Evolutionary conservation across 2,329 filamentous ascomycete species (phyloP), one percentile per base, ranked within the genome.

Genomic region (Biscogniauxia sp.): DNA sequence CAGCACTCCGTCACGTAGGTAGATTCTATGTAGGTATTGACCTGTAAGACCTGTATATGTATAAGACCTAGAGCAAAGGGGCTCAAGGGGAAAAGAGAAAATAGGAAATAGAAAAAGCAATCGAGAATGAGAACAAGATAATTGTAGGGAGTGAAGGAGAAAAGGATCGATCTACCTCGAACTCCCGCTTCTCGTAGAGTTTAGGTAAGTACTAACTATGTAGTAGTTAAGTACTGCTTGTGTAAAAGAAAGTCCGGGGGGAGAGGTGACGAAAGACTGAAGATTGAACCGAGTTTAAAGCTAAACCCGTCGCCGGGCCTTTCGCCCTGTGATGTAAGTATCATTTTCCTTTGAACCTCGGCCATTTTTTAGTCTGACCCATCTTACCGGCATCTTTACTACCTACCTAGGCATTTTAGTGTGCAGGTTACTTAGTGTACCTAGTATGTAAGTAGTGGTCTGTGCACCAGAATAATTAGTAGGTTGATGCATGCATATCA

Each of bases 291-390:
- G 64, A 64, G 64, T 64, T 67, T 61, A 66, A 62, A 65, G 37
- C 60, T 53, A 56, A 45, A 57, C 62, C 63, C 25, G 57, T 61
- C 60, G 61, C 58, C 53, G 28, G 28, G 28, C 28, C 28, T 7
- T 32, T 32, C 28, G 7, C 28, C 51, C 28, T n/a, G 56, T 58
- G 56, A 54, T 53, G 37, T 45, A 45, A 45, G 37, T 45, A n/a
- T 45, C 17, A 20, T 58, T 32, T 19, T 51, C 53, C 25, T 55
- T 69, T 68, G 66, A 62, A 72, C 70, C 70, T 72, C 70, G 70
- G 70, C 65, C 70, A 70, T 68, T 68, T 60, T 61, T 53, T 57
- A 52, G 32, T 57, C 57, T 57, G 55, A 50, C 53, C 64, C 64
- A 63, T 61, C 60, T 62, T 57, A 54, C 64, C 66, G 66, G 68